phyloP scores from a whole-genome alignment of 805 yeast species.

The Candida qinlingensis region DNA sequence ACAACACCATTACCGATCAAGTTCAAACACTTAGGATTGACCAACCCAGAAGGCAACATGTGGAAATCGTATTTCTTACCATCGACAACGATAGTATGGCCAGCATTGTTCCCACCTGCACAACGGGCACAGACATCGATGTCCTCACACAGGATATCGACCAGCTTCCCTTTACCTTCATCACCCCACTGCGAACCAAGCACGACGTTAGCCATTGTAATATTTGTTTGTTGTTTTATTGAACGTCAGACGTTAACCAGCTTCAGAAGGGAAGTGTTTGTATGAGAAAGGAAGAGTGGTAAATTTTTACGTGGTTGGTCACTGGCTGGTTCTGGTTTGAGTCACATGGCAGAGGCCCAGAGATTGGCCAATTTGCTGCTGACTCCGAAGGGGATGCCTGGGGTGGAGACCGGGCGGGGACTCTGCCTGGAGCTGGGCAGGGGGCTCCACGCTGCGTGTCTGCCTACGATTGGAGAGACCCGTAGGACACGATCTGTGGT shows the following conservation, averaged over 20 bases:
- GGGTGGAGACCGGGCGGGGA: too few species aligned
- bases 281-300: constrained; percentile 5
- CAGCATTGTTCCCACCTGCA: constrained; percentile 99
- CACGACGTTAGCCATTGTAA: constrained; percentile 59
- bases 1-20: constrained; percentile 96
- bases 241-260: constrained; percentile 11
- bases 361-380: neutral
- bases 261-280: constrained; percentile 3
- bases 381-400: neutral
- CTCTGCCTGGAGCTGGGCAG: too few species aligned
- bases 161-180: constrained; percentile 98
- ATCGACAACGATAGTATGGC: constrained; percentile 94
- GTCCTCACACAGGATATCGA: constrained; percentile 89
- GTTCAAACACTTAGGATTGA: constrained; percentile 86
- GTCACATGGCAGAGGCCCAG: neutral
- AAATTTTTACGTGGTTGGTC: neutral
- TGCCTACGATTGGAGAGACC: too few species aligned
- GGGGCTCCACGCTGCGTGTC: too few species aligned
- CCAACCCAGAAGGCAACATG: constrained; percentile 97
- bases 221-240: neutral
- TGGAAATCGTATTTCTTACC: constrained; percentile 93
- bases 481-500: too few species aligned
- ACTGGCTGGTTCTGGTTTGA: constrained; percentile 11
- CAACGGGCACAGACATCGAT: constrained; percentile 97
- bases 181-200: constrained; percentile 99